Base-by-base conservation (phyloP, 106 monocot species). In the Allium fistulosum region DNA sequence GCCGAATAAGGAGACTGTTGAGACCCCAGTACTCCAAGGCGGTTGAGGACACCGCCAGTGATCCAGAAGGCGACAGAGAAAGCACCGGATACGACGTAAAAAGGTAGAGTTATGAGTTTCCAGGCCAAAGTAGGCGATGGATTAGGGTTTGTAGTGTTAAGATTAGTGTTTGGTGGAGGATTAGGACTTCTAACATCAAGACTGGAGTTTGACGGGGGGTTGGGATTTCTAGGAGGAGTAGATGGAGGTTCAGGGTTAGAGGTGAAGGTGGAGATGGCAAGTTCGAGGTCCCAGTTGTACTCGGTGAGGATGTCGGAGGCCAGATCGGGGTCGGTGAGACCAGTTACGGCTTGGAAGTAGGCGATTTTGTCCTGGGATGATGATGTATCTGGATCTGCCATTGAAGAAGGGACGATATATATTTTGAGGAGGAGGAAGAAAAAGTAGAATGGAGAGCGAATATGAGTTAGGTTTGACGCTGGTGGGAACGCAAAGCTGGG, bases 281-380 rank as follows among this genome's bases (percentile, higher is more conserved):
- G 78, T 52, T 97, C 82, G 65, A 97, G 86, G 68, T 97, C 88
- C 96, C 96, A 97, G 69, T 76, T 80, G 75, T 97, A 88, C 51
- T 88, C 96, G 70, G 83, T 72, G 71, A 97, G 96, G 78, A 97
- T 92, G 73, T 97, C 85, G 51, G 80, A 62, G 74, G 82, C 88
- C 60, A 97, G 96, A 74, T 86, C 88, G 49, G 67, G 67, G 69
- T 95, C 95, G 26, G 81, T 73, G 69, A 95, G 62, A 64, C 95
- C 95, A 22, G 95, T 95, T 60, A 91, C 76, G 26, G 95, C 91
- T 69, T 95, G 94, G 81, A 95, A 95, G 62, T 79, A 86, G 72
- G 83, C 81, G 50, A 95, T 46, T 69, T 95, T 95, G 58, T 91
- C 87, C 45, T 85, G 78, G 51, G 61, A 74, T 6, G 70, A 51